Evolutionary conservation across 2,329 filamentous ascomycete species (phyloP).

Genomic region (Hymenoscyphus linearis): DNA sequence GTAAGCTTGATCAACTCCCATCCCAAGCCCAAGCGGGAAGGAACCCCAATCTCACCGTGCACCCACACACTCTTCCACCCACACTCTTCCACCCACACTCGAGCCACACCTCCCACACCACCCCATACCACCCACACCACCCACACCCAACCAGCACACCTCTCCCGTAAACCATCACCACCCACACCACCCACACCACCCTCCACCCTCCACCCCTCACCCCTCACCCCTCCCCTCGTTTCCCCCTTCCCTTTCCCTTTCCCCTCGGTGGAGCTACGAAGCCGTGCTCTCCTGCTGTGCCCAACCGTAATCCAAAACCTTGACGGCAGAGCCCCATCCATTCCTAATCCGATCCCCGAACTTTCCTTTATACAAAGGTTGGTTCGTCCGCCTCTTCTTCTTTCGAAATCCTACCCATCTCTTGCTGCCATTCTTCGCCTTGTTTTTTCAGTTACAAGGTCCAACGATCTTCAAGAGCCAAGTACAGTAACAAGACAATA

Average conservation of each 20-base stretch:
- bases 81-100: no score
- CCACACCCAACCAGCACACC: slow-evolving; percentile 6
- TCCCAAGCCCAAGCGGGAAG: no score
- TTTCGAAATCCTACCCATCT: slow-evolving; percentile 13
- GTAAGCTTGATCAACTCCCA: no score
- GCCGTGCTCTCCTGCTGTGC: slow-evolving; percentile 14
- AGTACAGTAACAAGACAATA: no score
- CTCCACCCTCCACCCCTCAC: no score
- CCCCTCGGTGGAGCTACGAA: slow-evolving; percentile 10
- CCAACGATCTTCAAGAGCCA: slow-evolving; percentile 14
- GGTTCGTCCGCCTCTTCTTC: slow-evolving; percentile 14
- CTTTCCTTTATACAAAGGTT: slow-evolving; percentile 23
- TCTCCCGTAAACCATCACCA: no score
- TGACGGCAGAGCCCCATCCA: slow-evolving; percentile 11
- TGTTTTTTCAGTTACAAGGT: slow-evolving; percentile 21
- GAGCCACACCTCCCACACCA: no score
- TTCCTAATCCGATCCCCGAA: slow-evolving; percentile 14
- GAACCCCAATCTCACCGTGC: no score
- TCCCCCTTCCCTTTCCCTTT: not conserved
- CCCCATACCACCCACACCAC: no score
- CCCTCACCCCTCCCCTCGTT: slow-evolving; percentile 7
- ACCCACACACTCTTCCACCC: no score
- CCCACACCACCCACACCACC: no score
- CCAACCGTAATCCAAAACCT: slow-evolving; percentile 1
- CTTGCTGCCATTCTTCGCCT: slow-evolving; percentile 10